phyloP scores from a whole-genome alignment of 306 rosid species.

The Astragalus membranaceus region DNA sequence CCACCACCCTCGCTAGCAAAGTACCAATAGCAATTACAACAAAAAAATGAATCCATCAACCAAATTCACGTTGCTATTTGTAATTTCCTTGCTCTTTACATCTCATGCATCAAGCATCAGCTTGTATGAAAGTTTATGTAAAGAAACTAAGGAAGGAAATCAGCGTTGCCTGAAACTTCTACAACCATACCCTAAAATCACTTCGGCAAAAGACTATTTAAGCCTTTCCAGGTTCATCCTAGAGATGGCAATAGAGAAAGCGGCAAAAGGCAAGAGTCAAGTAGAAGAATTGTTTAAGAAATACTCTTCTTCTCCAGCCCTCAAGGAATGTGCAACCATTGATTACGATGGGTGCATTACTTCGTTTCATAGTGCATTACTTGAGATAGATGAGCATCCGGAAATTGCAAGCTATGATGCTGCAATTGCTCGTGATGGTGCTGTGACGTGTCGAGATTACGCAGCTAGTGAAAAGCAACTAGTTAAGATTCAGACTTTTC shows the following conservation, averaged over 20 bases:
- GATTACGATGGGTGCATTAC: not conserved
- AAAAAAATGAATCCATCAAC: not conserved
- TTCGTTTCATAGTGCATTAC: too few relatives aligned
- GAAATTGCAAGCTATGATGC: not conserved
- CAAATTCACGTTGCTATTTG: not conserved
- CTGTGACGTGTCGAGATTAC: accelerated
- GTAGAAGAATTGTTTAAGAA: not conserved
- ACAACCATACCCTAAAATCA: not conserved
- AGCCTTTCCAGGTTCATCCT: not conserved
- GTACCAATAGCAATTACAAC: not conserved
- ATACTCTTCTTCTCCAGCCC: not conserved
- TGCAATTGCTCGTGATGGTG: not conserved
- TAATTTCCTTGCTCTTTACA: not conserved
- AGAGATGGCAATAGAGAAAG: not conserved
- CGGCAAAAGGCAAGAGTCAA: not conserved
- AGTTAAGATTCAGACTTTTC: not conserved
- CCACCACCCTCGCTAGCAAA: too few relatives aligned
- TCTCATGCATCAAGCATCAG: not conserved
- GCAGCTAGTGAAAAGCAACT: not conserved
- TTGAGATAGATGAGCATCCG: not conserved
- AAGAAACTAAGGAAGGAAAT: too few relatives aligned
- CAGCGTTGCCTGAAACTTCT: not conserved
- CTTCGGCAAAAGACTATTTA: not conserved
- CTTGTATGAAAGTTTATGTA: not conserved
- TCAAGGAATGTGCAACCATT: not conserved